Conservation (phyloP, 2,329 filamentous ascomycete genomes). For the Mycosphaerella sp. region DNA sequence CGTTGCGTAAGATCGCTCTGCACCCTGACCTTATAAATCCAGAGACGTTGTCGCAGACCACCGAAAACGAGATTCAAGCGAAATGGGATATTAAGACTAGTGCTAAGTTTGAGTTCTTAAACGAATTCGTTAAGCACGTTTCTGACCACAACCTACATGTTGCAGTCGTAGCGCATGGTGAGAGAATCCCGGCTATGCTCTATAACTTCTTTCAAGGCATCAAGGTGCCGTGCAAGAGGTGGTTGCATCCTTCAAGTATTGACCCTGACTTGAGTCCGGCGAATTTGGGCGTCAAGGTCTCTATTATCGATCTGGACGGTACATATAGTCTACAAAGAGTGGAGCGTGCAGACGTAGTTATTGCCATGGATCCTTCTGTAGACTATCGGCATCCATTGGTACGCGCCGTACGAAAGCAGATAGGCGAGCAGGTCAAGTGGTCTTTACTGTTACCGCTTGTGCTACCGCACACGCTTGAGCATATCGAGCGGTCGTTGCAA, state of each 20-base stretch:
- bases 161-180: slow-evolving; percentile 29
- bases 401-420: slow-evolving; percentile 11
- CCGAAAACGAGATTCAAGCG: slow-evolving; percentile 26
- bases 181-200: slow-evolving; percentile 30
- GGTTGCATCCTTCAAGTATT: slow-evolving; percentile 12
- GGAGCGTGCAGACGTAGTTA: slow-evolving; percentile 35
- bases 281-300: slow-evolving; percentile 27
- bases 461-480: slow-evolving; percentile 39
- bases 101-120: slow-evolving; percentile 36
- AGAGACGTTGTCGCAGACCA: slow-evolving; percentile 29
- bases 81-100: slow-evolving; percentile 34
- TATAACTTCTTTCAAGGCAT: slow-evolving; percentile 27
- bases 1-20: slow-evolving; percentile 25
- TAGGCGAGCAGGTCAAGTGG: slow-evolving; percentile 11
- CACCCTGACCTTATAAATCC: slow-evolving; percentile 35
- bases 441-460: slow-evolving; percentile 36
- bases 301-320: slow-evolving; percentile 32
- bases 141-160: slow-evolving; percentile 25
- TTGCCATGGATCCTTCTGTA: slow-evolving; percentile 37
- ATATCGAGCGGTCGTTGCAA: slow-evolving; percentile 39
- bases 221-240: slow-evolving; percentile 23
- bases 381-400: slow-evolving; percentile 15
- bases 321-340: slow-evolving; percentile 24
- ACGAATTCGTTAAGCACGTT: slow-evolving; percentile 29
- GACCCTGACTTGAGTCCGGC: slow-evolving; percentile 4